phyloP scores from a whole-genome alignment of 306 rosid genomes.

The Cucurbita pepo region DNA sequence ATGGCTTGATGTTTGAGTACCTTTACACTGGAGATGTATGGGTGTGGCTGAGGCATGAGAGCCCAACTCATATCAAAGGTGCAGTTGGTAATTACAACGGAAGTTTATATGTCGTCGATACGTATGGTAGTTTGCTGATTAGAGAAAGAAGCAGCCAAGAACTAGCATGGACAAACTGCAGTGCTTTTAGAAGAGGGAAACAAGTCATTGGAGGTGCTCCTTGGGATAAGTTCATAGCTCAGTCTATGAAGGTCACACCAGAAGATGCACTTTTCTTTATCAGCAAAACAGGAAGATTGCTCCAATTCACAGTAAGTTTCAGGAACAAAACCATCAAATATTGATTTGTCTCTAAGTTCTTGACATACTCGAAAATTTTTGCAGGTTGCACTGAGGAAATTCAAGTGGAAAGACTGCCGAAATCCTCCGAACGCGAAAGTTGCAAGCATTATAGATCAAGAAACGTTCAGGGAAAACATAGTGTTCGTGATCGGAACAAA shows the following conservation, averaged over 20 bases:
- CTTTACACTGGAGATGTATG: constrained; percentile 55
- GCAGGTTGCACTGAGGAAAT: constrained; percentile 74
- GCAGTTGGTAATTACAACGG: constrained; percentile 79
- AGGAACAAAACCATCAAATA: no score
- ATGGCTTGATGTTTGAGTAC: constrained; percentile 61
- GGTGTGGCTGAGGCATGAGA: constrained; percentile 87
- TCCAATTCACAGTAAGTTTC: constrained; percentile 59
- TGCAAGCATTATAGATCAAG: constrained; percentile 65
- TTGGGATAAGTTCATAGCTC: constrained; percentile 62
- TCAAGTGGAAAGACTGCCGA: constrained; percentile 79
- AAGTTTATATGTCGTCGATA: constrained; percentile 59
- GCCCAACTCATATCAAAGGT: constrained; percentile 51
- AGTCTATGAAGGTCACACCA: constrained; percentile 31
- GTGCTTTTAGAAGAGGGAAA: constrained; percentile 51
- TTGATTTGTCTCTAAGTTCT: neutral
- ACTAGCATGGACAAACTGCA: constrained; percentile 66
- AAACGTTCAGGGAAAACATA: constrained; percentile 59
- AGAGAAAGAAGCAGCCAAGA: constrained; percentile 60
- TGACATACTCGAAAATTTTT: neutral
- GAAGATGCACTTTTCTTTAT: constrained; percentile 84
- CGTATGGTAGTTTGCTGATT: constrained; percentile 52
- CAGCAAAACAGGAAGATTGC: constrained; percentile 57
- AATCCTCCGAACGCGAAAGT: constrained; percentile 48
- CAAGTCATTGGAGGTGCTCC: constrained; percentile 61
- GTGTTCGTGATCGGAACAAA: constrained; percentile 68